Evolutionary conservation across 805 yeast genomes (phyloP), one percentile per base, ranked within the genome.

Genomic region (Kodamaea lidongshanica): DNA sequence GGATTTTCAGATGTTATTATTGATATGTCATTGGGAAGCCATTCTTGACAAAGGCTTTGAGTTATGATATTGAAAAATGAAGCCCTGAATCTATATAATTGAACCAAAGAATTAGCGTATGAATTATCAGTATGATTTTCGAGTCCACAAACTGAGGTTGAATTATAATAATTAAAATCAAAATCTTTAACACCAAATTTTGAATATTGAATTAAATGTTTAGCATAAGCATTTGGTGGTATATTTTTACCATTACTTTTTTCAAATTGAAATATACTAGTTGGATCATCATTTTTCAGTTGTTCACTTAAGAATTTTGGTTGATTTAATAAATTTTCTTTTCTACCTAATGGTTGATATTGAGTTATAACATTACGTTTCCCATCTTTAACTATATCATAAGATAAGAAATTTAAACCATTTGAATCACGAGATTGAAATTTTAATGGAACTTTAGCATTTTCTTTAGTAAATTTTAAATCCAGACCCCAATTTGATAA

Each of bases 181-280:
- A 92, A 92, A 53, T 87, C 96, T 43, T 81, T 86, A 17, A 92
- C 87, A 16, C 98, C 98, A 54, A 86, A 89, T 45, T 74, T 79
- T 34, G 94, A 82, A 54, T 88, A 89, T 23, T 79, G 71, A 32
- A 89, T 83, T 37, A 79, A 82, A 26, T 85, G 62, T 43, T 77
- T 74, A 23, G 77, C 64, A 58, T 80, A 89, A 19, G 88, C 82
- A 30, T 79, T 78, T 1, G 96, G 95, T 24, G 26, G 28, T 12
- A 37, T 25, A 17, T 27, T 23, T 13, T 23, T 14, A 5, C 30
- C 23, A n/a, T n/a, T n/a, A n/a, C n/a, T n/a, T n/a, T n/a, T n/a
- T 29, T 42, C 44, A 34, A 28, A 45, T 30, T 50, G 54, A 27
- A 50, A 50, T 1, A 51, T 37, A 14, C 32, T 20, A 18, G 36